Conservation (phyloP, 768 basidiomycete genomes). For the Auricularia heimuer region DNA sequence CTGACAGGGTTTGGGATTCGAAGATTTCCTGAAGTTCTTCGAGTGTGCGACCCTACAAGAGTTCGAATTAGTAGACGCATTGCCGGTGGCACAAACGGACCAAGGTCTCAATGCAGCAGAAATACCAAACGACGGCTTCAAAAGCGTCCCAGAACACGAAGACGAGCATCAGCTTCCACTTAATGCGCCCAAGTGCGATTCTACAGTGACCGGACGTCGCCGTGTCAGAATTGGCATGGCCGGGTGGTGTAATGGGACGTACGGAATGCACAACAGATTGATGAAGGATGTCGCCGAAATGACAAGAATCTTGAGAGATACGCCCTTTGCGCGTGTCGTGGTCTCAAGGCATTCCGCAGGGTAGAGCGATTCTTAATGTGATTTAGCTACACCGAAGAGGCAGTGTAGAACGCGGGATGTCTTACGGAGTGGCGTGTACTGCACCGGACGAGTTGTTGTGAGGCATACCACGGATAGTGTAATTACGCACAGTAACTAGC, state of each 20-base stretch:
- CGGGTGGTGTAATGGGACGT: conserved; percentile 9
- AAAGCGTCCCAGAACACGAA: conserved; percentile 8
- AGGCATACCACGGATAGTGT: not conserved
- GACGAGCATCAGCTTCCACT: conserved; percentile 6
- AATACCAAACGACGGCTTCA: conserved; percentile 8
- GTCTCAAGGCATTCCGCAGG: conserved; percentile 25
- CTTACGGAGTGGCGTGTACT: conserved; percentile 3
- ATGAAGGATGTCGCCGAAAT: conserved; percentile 18
- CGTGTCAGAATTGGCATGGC: no score
- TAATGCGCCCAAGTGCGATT: not conserved
- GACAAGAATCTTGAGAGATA: conserved; percentile 13
- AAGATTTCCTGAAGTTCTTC: conserved; percentile 10
- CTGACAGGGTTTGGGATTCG: conserved; percentile 5
- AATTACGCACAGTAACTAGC: not conserved
- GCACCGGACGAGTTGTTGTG: not conserved
- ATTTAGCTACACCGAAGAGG: not conserved
- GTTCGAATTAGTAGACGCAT: not conserved
- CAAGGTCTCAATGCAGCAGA: conserved; percentile 8
- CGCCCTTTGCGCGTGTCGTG: conserved; percentile 27
- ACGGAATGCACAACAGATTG: conserved; percentile 27
- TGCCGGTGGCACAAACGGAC: not conserved
- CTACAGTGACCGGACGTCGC: conserved; percentile 4
- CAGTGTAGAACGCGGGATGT: not conserved
- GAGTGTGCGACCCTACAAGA: not conserved
- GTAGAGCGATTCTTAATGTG: conserved; percentile 13